Evolutionary conservation across 257 asterid species (phyloP).

Genomic region (Ocimum tenuiflorum): DNA sequence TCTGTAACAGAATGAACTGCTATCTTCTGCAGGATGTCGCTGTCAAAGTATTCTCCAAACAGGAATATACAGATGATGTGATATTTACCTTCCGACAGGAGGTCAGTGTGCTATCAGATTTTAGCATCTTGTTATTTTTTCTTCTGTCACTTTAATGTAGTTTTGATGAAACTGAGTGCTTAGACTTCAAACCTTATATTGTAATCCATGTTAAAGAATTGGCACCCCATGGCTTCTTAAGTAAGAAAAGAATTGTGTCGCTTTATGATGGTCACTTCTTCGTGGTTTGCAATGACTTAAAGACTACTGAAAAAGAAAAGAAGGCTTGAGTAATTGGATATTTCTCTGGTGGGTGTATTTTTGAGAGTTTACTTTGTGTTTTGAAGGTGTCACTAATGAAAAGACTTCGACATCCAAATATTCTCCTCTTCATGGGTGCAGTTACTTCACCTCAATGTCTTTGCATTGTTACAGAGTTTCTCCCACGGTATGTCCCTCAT

Average conservation of each 20-base stretch:
- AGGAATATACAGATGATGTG: slow-evolving; percentile 79
- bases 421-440: slow-evolving; percentile 99
- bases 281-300: not conserved
- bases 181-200: not conserved
- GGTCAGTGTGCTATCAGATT: slow-evolving; percentile 34
- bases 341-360: not conserved
- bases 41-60: slow-evolving; percentile 87
- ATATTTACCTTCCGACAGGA: slow-evolving; percentile 82
- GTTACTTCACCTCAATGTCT: slow-evolving; percentile 89
- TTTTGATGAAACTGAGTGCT: not conserved
- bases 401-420: slow-evolving; percentile 93
- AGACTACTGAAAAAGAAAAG: not conserved
- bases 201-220: not conserved
- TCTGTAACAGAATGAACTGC: slow-evolving; percentile 18
- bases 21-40: slow-evolving; percentile 81
- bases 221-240: not conserved
- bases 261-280: not conserved
- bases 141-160: not conserved
- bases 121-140: not conserved
- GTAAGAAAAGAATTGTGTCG: not conserved
- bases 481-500: slow-evolving; percentile 68
- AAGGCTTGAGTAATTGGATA: not conserved
- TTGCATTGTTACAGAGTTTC: slow-evolving; percentile 97
- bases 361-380: slow-evolving; percentile 12
- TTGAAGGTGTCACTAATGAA: slow-evolving; percentile 90